Percentiles rank a stretch among this genome's conserved stretches.
Evolutionary conservation across 208 protist genomes (phyloP).

Genomic region (Crithidia expoeki): DNA sequence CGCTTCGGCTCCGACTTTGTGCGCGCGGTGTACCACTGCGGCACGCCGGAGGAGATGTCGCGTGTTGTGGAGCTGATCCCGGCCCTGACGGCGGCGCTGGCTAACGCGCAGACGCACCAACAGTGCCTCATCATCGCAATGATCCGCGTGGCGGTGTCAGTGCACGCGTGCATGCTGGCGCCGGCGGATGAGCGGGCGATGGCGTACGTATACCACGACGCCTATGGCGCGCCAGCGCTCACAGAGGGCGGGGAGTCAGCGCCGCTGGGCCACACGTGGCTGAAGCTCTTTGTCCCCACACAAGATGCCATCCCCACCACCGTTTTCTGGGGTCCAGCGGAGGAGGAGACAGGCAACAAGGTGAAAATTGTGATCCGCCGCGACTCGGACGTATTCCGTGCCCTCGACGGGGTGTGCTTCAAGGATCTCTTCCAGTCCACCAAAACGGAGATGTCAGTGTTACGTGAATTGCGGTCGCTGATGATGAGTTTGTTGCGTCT

Average conservation of each 20-base stretch:
- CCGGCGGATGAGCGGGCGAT: conserved; percentile 33
- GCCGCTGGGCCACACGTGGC: conserved; percentile 67
- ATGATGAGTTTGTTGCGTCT: conserved; percentile 41
- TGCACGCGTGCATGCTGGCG: neutral
- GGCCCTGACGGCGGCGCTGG: conserved; percentile 20
- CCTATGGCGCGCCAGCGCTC: conserved; percentile 67
- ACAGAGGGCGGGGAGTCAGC: conserved; percentile 79
- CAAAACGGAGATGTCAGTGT: conserved; percentile 56
- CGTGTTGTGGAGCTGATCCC: conserved; percentile 37
- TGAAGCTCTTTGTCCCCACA: conserved; percentile 51
- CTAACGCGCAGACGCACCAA: conserved; percentile 55
- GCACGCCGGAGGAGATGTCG: conserved; percentile 19
- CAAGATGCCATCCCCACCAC: conserved; percentile 35
- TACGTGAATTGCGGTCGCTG: conserved; percentile 54
- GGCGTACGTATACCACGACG: conserved; percentile 60
- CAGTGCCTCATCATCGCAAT: conserved; percentile 74
- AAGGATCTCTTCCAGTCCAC: conserved; percentile 48
- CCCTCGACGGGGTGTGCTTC: conserved; percentile 28
- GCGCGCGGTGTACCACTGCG: conserved; percentile 27
- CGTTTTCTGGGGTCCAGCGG: conserved; percentile 16
- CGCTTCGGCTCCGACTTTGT: conserved; percentile 59
- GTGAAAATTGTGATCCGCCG: conserved; percentile 5
- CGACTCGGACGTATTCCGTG: conserved; percentile 20
- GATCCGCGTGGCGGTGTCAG: conserved; percentile 34
- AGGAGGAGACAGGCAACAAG: neutral